These are phyloP conservation scores for Truncatella angustata DNA, from an alignment of 2,329 filamentous ascomycete genomes.

Conservation along the genomic window DNA sequence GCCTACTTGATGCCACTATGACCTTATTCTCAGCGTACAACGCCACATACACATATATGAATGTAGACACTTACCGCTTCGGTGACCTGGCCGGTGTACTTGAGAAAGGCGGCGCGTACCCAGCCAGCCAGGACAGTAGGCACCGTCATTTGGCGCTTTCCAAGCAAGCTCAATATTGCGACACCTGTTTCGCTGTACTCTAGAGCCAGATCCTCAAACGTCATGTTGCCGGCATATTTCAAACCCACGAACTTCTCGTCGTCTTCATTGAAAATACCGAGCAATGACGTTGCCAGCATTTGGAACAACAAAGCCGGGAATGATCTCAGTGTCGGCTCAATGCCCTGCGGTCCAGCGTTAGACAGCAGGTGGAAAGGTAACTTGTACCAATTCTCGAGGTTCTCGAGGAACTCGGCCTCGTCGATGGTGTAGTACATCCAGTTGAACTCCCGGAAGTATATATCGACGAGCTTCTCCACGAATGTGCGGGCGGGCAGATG, in stretches of 20 bases:
- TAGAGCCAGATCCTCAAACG: constrained; percentile 57
- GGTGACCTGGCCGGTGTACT: constrained; percentile 57
- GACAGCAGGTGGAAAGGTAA: constrained; percentile 51
- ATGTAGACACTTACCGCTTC: constrained; percentile 44
- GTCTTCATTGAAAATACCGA: constrained; percentile 47
- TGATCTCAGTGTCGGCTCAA: constrained; percentile 50
- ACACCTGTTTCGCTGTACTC: constrained; percentile 61
- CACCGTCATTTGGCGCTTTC: constrained; percentile 55
- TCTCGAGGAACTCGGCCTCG: constrained; percentile 46
- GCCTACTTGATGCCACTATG: constrained; percentile 54
- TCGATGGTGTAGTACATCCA: constrained; percentile 59
- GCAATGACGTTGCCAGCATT: constrained; percentile 52
- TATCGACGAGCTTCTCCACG: constrained; percentile 51
- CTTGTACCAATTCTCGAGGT: constrained; percentile 54
- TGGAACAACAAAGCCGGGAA: constrained; percentile 62
- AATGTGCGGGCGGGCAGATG: constrained; percentile 54
- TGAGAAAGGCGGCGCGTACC: constrained; percentile 53
- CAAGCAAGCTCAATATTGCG: constrained; percentile 51
- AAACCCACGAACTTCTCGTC: constrained; percentile 52
- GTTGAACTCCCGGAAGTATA: constrained; percentile 59
- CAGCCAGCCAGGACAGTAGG: constrained; percentile 58
- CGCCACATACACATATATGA: neutral
- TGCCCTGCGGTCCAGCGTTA: constrained; percentile 46
- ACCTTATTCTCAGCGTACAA: constrained; percentile 12
- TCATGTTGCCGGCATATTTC: constrained; percentile 59